Conservation (phyloP, 352 stramenopile species). For the Pilasporangium apinafurcum region DNA sequence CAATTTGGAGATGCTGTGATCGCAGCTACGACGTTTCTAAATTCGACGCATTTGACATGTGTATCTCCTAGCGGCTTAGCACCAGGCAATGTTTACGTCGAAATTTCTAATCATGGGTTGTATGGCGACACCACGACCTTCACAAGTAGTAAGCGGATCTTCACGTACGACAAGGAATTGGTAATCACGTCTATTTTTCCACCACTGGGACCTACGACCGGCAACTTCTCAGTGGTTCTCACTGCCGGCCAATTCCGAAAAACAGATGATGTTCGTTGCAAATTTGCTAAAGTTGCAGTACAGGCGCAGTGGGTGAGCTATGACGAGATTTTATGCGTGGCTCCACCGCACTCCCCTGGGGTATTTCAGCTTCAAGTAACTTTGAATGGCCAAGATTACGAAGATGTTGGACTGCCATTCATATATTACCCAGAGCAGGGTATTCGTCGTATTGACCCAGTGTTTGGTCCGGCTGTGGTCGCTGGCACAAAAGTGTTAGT, state of each 20-base stretch:
- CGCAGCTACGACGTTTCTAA: slow-evolving; percentile 47
- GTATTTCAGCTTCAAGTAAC: slow-evolving; percentile 83
- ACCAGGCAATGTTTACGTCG: slow-evolving; percentile 37
- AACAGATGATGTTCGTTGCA: slow-evolving; percentile 71
- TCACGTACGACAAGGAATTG: slow-evolving; percentile 78
- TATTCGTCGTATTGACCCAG: slow-evolving; percentile 72
- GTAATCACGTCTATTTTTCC: slow-evolving; percentile 73
- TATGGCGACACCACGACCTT: slow-evolving; percentile 24
- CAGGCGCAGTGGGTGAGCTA: slow-evolving; percentile 51
- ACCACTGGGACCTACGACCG: slow-evolving; percentile 52
- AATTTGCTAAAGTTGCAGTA: slow-evolving; percentile 76
- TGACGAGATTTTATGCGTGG: slow-evolving; percentile 71
- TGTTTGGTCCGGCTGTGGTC: slow-evolving; percentile 77
- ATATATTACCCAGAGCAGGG: slow-evolving; percentile 79
- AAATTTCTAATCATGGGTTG: slow-evolving; percentile 66
- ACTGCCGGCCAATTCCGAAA: slow-evolving; percentile 76
- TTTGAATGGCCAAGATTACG: slow-evolving; percentile 92
- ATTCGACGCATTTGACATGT: slow-evolving; percentile 60
- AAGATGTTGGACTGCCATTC: slow-evolving; percentile 52
- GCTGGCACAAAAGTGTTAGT: slow-evolving; percentile 85
- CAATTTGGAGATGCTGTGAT: slow-evolving; percentile 48
- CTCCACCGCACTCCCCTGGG: slow-evolving; percentile 59
- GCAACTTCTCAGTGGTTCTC: slow-evolving; percentile 87
- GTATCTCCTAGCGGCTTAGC: slow-evolving; percentile 37
- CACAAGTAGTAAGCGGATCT: slow-evolving; percentile 34